Evolutionary conservation across 495 filamentous ascomycete species (phyloP).

Genomic region (Neurospora sp.): DNA sequence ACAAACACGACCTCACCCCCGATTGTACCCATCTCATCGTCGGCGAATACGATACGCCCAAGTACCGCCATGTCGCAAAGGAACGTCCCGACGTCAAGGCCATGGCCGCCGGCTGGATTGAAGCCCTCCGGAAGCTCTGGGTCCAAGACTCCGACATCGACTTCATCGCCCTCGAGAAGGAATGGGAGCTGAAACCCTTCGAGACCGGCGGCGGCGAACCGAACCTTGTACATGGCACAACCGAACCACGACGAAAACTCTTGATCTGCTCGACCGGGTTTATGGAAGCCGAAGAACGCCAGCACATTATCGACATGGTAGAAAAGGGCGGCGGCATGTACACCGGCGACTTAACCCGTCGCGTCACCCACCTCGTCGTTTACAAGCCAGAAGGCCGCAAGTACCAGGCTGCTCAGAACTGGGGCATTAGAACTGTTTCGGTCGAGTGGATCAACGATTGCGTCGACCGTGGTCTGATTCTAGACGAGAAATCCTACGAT

Average conservation of each 20-base stretch:
- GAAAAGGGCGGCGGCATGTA: conserved; percentile 66
- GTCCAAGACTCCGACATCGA: conserved; percentile 71
- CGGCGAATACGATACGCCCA: conserved; percentile 74
- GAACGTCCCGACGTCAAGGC: conserved; percentile 77
- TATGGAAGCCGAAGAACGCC: conserved; percentile 62
- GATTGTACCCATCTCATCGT: conserved; percentile 94
- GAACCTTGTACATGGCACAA: conserved; percentile 5
- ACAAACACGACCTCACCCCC: conserved; percentile 85
- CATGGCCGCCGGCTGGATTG: conserved; percentile 70
- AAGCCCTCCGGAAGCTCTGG: conserved; percentile 75
- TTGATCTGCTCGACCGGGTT: conserved; percentile 86
- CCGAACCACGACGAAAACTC: conserved; percentile 34
- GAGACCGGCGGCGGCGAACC: conserved; percentile 29
- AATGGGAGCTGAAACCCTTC: conserved; percentile 33
- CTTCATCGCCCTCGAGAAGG: conserved; percentile 45
- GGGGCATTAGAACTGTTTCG: conserved; percentile 68
- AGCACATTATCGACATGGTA: conserved; percentile 51
- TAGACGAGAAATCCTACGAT: conserved; percentile 77
- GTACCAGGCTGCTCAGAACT: conserved; percentile 72
- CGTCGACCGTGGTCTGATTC: conserved; percentile 80
- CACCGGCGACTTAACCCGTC: conserved; percentile 71
- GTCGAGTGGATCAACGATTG: conserved; percentile 81
- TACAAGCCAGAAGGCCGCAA: conserved; percentile 71
- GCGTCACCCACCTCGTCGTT: conserved; percentile 82
- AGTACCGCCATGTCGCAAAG: conserved; percentile 91